Conservation (phyloP, 2,329 filamentous ascomycete genomes). For the Phialophora chinensis region DNA sequence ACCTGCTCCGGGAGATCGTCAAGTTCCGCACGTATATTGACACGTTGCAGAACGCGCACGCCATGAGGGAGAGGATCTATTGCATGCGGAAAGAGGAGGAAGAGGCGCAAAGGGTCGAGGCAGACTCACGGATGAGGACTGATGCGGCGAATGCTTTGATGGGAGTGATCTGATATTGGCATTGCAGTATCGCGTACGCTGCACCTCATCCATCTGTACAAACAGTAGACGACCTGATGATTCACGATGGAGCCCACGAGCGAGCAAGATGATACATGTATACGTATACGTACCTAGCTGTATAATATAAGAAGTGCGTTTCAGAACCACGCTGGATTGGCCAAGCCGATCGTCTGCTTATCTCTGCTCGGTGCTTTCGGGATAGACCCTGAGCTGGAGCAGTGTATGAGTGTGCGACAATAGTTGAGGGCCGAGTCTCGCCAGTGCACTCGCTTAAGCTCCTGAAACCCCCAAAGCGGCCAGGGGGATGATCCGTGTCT, state of each 20-base stretch:
- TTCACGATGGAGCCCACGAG: constrained; percentile 4
- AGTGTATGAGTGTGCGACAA: constrained; percentile 3
- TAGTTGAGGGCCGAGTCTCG: not conserved
- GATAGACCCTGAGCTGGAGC: not conserved
- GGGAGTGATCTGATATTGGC: constrained; percentile 9
- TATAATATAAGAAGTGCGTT: not conserved
- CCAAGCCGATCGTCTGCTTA: not conserved
- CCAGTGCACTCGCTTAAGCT: constrained; percentile 7
- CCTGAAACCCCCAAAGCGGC: not conserved
- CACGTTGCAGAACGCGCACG: constrained; percentile 73
- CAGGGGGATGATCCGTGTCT: not conserved
- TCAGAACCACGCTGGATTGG: not conserved
- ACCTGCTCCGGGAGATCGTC: constrained; percentile 89
- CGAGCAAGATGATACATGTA: not conserved
- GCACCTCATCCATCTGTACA: constrained; percentile 10
- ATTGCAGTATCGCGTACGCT: not conserved
- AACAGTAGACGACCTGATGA: constrained; percentile 21
- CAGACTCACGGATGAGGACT: constrained; percentile 26
- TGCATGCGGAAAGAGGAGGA: constrained; percentile 39
- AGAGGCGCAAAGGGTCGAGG: constrained; percentile 25
- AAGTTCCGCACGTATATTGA: constrained; percentile 97
- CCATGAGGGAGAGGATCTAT: constrained; percentile 73
- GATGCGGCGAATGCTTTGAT: constrained; percentile 5
- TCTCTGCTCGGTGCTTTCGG: not conserved
- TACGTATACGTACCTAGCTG: not conserved